Evolutionary conservation across 805 yeast genomes (phyloP), one percentile per base, ranked within the genome.

Genomic region (Sugiyamaella boreocaroliniensis): DNA sequence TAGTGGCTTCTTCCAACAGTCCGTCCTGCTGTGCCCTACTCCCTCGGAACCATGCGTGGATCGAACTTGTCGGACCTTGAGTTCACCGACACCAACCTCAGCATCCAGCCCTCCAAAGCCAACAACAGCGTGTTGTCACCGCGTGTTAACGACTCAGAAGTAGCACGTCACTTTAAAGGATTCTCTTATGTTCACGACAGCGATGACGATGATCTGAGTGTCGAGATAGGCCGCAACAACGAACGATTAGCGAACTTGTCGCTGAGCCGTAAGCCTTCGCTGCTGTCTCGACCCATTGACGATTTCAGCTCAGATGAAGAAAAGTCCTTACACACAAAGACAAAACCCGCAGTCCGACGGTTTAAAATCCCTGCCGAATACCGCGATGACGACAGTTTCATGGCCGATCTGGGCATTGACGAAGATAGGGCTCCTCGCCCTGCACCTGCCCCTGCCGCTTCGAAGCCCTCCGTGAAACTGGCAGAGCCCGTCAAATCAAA

Each of bases 331-430:
- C 18, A 32, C 14, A 4, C 19, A 18, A 15, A 9, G 29, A 4
- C 6, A 22, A 19, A 32, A 14, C 29, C 18, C 20, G 20, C 40
- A n/a, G 3, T 40, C 18, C 12, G 15, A 11, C 41, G 41, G n/a
- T 53, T 57, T 32, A 48, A 44, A 10, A 51, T 57, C 19, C 60
- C 60, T 6, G 47, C 52, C 19, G 60, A 49, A 18, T 57, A 52
- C 41, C 42, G 53, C 6, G 58, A 57, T 18, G 60, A 57, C 43
- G 55, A 49, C 32, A 53, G 57, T 14, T 53, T 57, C 47, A 41
- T 49, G 37, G 48, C 48, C 2, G 22, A 20, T 18, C 11, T 49
- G 37, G 52, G 52, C 6, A n/a, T 49, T 15, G 41, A 29, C 8
- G 45, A 18, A n/a, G 20, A 16, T 12, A 29, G 29, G 19, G 18